These are phyloP conservation scores for Globisporangium nodosum DNA, from an alignment of 352 stramenopile genomes.

Conservation along the genomic window DNA sequence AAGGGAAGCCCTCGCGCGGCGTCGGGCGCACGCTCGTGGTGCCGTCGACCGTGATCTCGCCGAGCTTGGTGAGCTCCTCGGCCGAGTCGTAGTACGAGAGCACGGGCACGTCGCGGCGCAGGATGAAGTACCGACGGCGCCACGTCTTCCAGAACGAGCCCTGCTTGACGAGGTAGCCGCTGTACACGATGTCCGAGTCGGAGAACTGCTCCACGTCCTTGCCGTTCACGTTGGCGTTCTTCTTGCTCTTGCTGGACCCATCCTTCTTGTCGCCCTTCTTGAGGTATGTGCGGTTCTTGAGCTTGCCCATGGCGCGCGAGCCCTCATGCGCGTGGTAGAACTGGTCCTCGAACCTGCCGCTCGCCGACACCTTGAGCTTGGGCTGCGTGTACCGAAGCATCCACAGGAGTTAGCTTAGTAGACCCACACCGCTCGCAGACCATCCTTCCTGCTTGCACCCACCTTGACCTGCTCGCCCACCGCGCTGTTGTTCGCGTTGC, in stretches of 20 bases:
- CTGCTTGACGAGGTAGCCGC: conserved; percentile 78
- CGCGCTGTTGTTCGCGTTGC: not conserved
- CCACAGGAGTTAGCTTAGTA: not conserved
- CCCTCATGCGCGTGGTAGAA: conserved; percentile 81
- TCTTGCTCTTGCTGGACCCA: conserved; percentile 19
- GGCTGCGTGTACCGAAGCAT: conserved; percentile 23
- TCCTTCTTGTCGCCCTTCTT: conserved; percentile 38
- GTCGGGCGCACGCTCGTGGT: conserved; percentile 42
- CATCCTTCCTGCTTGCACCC: not conserved
- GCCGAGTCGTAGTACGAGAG: conserved; percentile 79
- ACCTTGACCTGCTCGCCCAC: conserved; percentile 17
- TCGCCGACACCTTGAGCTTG: conserved; percentile 74
- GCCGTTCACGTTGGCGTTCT: conserved; percentile 64
- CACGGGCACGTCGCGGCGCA: conserved; percentile 65
- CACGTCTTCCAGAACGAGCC: conserved; percentile 88
- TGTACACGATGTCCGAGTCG: conserved; percentile 75
- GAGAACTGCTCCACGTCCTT: conserved; percentile 85
- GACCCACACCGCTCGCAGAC: not conserved
- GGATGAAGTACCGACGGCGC: conserved; percentile 77
- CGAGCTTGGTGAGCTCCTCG: conserved; percentile 73
- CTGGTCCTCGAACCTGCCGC: conserved; percentile 80
- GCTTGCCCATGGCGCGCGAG: conserved; percentile 70
- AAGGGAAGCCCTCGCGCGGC: conserved; percentile 51
- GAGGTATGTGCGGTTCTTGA: conserved; percentile 71
- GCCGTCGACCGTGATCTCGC: conserved; percentile 71